Evolutionary conservation across 2,329 filamentous ascomycete genomes (phyloP).

Genomic region (Cladophialophora psammophila): DNA sequence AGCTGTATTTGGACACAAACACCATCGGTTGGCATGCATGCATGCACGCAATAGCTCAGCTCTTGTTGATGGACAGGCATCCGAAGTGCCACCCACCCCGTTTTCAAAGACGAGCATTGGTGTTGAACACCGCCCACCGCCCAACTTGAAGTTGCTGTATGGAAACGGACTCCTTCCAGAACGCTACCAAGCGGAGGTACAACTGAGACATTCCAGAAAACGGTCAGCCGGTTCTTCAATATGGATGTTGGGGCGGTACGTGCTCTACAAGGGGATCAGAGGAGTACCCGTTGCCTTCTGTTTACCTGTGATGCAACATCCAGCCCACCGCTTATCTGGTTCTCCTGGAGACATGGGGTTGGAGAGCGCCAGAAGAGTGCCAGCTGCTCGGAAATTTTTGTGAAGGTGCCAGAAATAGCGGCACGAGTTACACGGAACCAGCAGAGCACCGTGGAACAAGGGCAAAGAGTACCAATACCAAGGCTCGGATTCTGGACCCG

Average conservation of each 20-base stretch:
- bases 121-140: conserved; percentile 11
- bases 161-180: conserved; percentile 29
- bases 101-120: background rate
- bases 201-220: conserved; percentile 31
- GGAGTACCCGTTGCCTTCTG: conserved; percentile 19
- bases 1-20: background rate
- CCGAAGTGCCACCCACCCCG: background rate
- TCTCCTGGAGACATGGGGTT: conserved; percentile 16
- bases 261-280: conserved; percentile 2
- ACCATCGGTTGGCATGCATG: background rate
- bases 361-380: conserved; percentile 10
- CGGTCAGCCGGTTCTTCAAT: conserved; percentile 22
- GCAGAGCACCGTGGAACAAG: conserved; percentile 1
- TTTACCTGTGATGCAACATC: conserved; percentile 17
- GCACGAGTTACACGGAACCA: conserved; percentile 15
- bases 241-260: conserved; percentile 5
- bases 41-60: background rate
- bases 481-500: conserved; percentile 20
- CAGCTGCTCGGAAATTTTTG: conserved; percentile 27
- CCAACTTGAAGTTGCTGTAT: too few relatives aligned
- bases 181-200: conserved; percentile 14
- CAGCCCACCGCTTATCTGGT: conserved; percentile 18
- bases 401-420: conserved; percentile 27
- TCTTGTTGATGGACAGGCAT: conserved; percentile 4
- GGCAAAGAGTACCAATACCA: conserved; percentile 26